A percentile compares a stretch with the other conserved stretches of the same genome.
Evolutionary conservation across 345 rosid species (phyloP).

Genomic region (Atalantia buxifolia): DNA sequence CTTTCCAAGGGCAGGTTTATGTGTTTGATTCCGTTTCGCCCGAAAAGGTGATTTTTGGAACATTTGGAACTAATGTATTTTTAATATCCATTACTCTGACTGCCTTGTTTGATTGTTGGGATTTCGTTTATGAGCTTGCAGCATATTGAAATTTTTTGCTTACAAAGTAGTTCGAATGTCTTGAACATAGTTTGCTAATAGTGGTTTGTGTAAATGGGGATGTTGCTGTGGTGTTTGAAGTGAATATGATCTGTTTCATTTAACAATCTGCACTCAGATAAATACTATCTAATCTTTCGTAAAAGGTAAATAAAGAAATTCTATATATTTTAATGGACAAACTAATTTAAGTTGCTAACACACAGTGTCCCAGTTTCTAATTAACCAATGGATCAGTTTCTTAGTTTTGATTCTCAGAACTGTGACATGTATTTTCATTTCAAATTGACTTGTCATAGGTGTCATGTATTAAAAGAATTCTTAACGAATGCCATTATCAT

Average conservation of each 20-base stretch:
- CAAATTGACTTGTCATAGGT: neutral
- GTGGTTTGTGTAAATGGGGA: neutral
- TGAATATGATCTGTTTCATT: neutral
- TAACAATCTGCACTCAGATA: neutral
- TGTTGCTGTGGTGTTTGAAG: neutral
- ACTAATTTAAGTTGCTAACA: neutral
- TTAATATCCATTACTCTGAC: neutral
- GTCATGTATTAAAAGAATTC: neutral
- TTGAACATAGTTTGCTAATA: neutral
- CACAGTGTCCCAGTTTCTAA: neutral
- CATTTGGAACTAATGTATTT: neutral
- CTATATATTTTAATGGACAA: neutral
- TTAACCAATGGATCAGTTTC: neutral
- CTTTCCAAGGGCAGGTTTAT: slow-evolving; percentile 78
- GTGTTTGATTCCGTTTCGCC: slow-evolving; percentile 69
- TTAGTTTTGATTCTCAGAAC: neutral
- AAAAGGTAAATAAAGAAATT: neutral
- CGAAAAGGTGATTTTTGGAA: slow-evolving; percentile 45
- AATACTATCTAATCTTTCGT: no score
- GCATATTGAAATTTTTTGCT: neutral
- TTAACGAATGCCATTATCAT: neutral
- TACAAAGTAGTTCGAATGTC: neutral
- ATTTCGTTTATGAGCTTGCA: neutral
- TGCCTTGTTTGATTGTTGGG: neutral
- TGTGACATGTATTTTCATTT: neutral